These are phyloP conservation scores for Apiotrichum brassicae DNA, from an alignment of 1,284 basidiomycete genomes.

Conservation along the genomic window DNA sequence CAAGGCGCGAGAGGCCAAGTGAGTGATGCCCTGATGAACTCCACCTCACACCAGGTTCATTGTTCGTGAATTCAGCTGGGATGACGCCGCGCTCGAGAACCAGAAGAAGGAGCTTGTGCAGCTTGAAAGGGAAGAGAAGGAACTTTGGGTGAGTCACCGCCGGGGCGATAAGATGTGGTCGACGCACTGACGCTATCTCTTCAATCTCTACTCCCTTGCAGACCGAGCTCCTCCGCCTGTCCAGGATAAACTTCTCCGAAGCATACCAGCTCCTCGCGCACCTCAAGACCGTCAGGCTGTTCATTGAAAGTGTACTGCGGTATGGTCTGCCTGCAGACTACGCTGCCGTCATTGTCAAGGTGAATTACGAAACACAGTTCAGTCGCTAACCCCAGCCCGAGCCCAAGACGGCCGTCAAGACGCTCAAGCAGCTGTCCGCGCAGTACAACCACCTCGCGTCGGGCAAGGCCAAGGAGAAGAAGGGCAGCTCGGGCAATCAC, in stretches of 20 bases:
- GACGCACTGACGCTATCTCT: background rate
- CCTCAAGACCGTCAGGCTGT: constrained; percentile 83
- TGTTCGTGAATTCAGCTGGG: constrained; percentile 88
- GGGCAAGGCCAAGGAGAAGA: constrained; percentile 40
- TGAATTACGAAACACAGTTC: constrained; percentile 42
- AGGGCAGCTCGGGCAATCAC: background rate
- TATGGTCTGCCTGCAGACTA: constrained; percentile 95
- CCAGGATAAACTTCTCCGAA: constrained; percentile 95
- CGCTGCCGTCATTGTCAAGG: constrained; percentile 73
- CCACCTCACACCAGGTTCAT: constrained; percentile 58
- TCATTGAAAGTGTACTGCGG: constrained; percentile 90
- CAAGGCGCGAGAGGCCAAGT: constrained; percentile 95
- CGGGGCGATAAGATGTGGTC: background rate
- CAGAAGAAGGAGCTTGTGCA: constrained; percentile 74
- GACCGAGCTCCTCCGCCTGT: constrained; percentile 89
- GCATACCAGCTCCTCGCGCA: constrained; percentile 90
- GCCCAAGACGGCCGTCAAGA: constrained; percentile 72
- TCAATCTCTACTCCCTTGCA: too few relatives aligned
- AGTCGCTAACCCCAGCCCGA: constrained; percentile 60
- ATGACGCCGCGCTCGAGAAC: constrained; percentile 74
- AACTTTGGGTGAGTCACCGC: constrained; percentile 76
- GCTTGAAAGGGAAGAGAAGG: constrained; percentile 84
- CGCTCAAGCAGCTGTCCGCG: constrained; percentile 63
- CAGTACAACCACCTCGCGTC: constrained; percentile 70
- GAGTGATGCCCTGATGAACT: constrained; percentile 14